Conservation (phyloP, 306 rosid species). For the Castanea crenata region DNA sequence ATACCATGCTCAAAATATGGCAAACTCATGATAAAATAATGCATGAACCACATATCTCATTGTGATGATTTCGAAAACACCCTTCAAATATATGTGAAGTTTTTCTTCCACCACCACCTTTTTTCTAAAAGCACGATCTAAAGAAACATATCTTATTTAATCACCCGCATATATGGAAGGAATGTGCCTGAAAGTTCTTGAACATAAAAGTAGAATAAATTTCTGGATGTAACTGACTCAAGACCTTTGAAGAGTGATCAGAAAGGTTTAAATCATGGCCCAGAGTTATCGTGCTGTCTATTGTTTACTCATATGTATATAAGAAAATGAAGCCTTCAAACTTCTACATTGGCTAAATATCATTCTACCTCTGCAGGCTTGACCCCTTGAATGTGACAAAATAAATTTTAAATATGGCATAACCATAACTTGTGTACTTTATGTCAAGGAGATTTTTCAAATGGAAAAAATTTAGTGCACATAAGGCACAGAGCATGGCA, state of each 20-base stretch:
- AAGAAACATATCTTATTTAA: not conserved
- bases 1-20: not conserved
- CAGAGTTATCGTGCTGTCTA: not conserved
- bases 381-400: not conserved
- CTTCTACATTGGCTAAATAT: not conserved
- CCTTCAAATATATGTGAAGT: not conserved
- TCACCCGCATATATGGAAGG: too few relatives aligned
- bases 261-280: not conserved
- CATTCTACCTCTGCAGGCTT: not conserved
- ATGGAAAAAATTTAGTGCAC: not conserved
- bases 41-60: conserved; percentile 2
- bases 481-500: not conserved
- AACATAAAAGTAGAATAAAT: not conserved
- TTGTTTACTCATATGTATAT: not conserved
- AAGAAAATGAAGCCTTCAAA: not conserved
- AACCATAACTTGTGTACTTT: not conserved
- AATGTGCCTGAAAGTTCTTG: not conserved
- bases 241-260: not conserved
- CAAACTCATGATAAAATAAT: conserved; percentile 2
- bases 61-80: not conserved
- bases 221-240: not conserved
- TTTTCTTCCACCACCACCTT: not conserved
- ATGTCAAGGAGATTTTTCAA: not conserved
- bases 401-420: not conserved
- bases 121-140: not conserved